A percentile compares a stretch with the other conserved stretches of the same genome.
phyloP scores from a whole-genome alignment of 2,329 filamentous ascomycete genomes.

The Clarireedia homoeocarpa region DNA sequence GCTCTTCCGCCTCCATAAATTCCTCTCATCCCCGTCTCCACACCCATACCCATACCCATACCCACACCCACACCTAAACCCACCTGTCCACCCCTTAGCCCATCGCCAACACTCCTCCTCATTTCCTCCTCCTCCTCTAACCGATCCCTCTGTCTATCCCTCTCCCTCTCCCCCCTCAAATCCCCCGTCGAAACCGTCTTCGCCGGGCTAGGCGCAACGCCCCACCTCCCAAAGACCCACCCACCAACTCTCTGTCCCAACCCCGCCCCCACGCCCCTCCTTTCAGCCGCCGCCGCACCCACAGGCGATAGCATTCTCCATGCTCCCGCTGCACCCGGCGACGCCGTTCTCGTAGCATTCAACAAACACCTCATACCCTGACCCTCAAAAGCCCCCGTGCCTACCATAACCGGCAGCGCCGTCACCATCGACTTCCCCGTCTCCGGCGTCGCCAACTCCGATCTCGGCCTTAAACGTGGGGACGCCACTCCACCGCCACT shows the following conservation, averaged over 20 bases:
- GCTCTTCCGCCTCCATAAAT: conserved; percentile 35
- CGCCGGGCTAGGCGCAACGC: conserved; percentile 41
- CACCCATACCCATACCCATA: background rate
- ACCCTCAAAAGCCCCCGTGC: too few relatives aligned
- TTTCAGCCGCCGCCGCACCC: background rate
- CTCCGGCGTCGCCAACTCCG: conserved; percentile 37
- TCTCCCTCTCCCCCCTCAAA: conserved; percentile 9
- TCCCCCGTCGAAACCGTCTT: background rate
- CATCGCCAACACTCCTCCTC: background rate
- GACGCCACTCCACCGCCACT: conserved; percentile 30
- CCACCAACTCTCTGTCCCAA: conserved; percentile 49
- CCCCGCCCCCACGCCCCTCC: conserved; percentile 5
- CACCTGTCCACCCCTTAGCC: background rate
- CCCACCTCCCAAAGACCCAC: conserved; percentile 59
- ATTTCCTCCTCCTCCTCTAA: background rate
- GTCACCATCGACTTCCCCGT: conserved; percentile 46
- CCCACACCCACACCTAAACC: background rate
- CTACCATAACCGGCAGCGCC: conserved; percentile 37
- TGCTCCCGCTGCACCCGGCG: conserved; percentile 21
- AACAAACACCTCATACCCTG: too few relatives aligned
- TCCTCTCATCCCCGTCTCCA: background rate
- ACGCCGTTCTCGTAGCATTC: too few relatives aligned
- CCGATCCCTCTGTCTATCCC: background rate
- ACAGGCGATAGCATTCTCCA: conserved; percentile 19
- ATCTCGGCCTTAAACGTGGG: conserved; percentile 39